These are phyloP conservation scores for Flaveria ramosissima DNA, from an alignment of 129 eudicot genomes.

Conservation along the genomic window DNA sequence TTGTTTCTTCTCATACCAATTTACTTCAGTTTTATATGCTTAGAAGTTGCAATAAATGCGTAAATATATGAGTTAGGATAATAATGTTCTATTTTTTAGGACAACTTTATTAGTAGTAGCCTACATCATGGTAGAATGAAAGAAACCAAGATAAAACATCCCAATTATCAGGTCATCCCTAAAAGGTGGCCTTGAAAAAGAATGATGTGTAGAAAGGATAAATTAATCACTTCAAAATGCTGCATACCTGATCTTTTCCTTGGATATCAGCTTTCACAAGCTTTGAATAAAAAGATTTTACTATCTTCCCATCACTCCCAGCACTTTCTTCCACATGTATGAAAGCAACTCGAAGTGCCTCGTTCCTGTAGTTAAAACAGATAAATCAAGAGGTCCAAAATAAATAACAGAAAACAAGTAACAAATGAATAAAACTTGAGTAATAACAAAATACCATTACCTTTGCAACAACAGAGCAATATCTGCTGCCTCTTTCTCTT, in stretches of 20 bases:
- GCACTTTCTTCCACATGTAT: constrained; percentile 81
- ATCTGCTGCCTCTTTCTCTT: constrained; percentile 93
- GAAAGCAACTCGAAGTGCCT: constrained; percentile 99
- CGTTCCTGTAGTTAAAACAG: constrained; percentile 58
- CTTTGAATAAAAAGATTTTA: constrained; percentile 75
- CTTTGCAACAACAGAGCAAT: constrained; percentile 84
- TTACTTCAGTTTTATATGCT: not conserved
- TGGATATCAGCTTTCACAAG: constrained; percentile 97
- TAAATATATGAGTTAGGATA: not conserved
- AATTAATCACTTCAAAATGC: constrained; percentile 15
- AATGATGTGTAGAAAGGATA: not conserved
- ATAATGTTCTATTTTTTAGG: not conserved
- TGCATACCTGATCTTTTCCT: constrained; percentile 89
- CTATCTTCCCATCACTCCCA: constrained; percentile 48
- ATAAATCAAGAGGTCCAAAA: not conserved
- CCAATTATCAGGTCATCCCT: constrained; percentile 3
- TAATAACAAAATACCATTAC: constrained; percentile 32
- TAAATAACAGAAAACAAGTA: not conserved
- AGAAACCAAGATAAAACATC: not conserved
- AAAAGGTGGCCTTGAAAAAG: constrained; percentile 9
- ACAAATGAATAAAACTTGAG: not conserved
- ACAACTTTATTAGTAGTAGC: not conserved
- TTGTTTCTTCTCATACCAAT: no score
- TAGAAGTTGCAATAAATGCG: not conserved
- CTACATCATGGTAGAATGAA: not conserved